Evolutionary conservation across 345 rosid genomes (phyloP).

Genomic region (Corchorus olitorius): DNA sequence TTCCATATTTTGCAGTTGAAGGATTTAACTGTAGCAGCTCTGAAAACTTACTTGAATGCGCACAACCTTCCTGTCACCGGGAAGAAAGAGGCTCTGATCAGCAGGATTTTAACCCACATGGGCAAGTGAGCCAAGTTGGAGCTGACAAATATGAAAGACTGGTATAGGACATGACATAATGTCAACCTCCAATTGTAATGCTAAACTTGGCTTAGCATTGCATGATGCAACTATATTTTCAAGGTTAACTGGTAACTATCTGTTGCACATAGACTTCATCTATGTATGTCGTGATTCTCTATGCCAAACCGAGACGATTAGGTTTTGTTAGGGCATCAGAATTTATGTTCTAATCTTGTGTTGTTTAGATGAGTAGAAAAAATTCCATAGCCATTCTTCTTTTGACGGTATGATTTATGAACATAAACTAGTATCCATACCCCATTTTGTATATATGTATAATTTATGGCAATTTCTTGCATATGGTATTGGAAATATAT

Average conservation of each 20-base stretch:
- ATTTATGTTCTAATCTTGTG: not conserved
- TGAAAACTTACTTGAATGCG: conserved; percentile 71
- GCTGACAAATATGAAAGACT: not conserved
- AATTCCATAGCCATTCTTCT: not conserved
- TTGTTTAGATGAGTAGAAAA: not conserved
- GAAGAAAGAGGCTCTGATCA: conserved; percentile 76
- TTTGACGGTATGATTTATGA: too few relatives aligned
- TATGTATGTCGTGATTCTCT: too few relatives aligned
- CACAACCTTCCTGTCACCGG: conserved; percentile 64
- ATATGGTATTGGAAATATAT: not conserved
- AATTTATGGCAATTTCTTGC: not conserved
- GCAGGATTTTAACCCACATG: conserved; percentile 72
- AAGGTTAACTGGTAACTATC: not conserved
- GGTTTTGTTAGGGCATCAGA: not conserved
- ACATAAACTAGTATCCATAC: not conserved
- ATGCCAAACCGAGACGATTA: not conserved
- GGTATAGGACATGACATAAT: too few relatives aligned
- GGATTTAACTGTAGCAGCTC: conserved; percentile 69
- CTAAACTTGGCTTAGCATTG: not conserved
- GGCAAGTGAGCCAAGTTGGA: conserved; percentile 41
- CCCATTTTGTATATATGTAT: not conserved
- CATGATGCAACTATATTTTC: not conserved
- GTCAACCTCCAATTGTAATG: too few relatives aligned
- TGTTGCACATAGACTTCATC: not conserved
- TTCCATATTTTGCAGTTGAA: conserved; percentile 56